Evolutionary conservation across 1,284 basidiomycete genomes (phyloP), one percentile per base, ranked within the genome.

Genomic region (Trametes sp.): DNA sequence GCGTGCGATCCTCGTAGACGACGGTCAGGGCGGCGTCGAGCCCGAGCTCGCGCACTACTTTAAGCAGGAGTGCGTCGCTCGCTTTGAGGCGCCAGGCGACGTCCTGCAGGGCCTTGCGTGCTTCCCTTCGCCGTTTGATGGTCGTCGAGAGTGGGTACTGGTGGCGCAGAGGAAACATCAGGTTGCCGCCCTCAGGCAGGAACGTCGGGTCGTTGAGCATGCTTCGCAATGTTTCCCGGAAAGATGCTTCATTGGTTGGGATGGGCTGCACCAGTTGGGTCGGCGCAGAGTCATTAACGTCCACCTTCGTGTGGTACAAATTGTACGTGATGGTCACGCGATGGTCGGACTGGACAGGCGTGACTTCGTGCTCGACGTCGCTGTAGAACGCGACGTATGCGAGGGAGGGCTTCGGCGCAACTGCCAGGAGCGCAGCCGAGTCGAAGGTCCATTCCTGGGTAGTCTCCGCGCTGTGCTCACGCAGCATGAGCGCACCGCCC

Each of bases 361-460:
- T 45, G 19, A 84, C 79, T 64, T 83, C 81, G 67, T 84, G 80
- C 63, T 81, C 79, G 62, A 80, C 74, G 69, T 82, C 80, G 59
- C 80, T 77, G 73, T 74, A 82, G 65, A 84, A 80, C 0, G 77
- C 77, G 51, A 74, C 69, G 60, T 76, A 82, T 1, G 73, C 76
- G 41, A 80, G 63, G 3, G 66, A 68, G 4, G 67, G 68, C 10
- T 56, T 21, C 4, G n/a, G 3, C 4, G 38, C 7, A 13, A 63
- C 33, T 0, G 67, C 51, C 5, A 76, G 63, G 23, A 74, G 64
- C 6, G 62, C 11, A 2, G 70, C 69, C 4, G 77, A 74, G 63
- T 81, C 75, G 64, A 82, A 76, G 1, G 38, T 61, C 65, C 65
- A 68, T 42, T 68, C 63, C 14, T 24, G 31, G 9, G 21, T n/a